Evolutionary conservation across 768 basidiomycete species (phyloP), one percentile per base, ranked within the genome.

Genomic region (Termitomyces sp.): DNA sequence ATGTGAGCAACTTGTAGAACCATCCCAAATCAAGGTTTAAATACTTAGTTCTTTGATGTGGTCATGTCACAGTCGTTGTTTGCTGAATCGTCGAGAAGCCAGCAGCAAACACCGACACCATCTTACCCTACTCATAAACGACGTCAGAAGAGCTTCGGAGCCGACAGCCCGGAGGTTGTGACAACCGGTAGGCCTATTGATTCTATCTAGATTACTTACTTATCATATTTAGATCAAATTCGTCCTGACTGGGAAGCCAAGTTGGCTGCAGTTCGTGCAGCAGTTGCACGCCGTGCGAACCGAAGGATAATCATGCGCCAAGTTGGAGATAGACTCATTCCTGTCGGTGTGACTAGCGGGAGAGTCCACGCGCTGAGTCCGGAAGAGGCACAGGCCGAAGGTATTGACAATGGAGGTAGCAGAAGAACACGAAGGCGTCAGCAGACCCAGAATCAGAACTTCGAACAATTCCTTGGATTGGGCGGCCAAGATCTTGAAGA

Each of bases 231-330:
- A 96, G 97, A 99, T 76, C 88, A 94, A 72, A 94, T 98, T 59
- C 89, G 94, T 53, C 96, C 97, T 1, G 96, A 98, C 70, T 98
- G 97, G 97, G 95, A 98, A 76, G 83, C 87, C 43, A 98, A 98
- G 72, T 74, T 98, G 39, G 94, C 92, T 47, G 87, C 94, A 37
- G 93, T 98, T 44, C 88, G 91, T 57, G 96, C 97, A 32, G 88
- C 92, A n/a, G 95, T 94, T 36, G 86, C 92, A n/a, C 84, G 97
- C 59, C 87, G 95, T 27, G 97, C 97, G 9, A 95, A 96, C 68
- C 80, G 97, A 66, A 83, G 97, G 46, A 96, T 98, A 69, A 90
- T 99, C 55, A 98, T 99, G 94, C 86, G 97, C 44, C 94, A 98
- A 72, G 93, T 98, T 32, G 97, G 97, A 55, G 97, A 98, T 72